Conservation (phyloP, 2,329 filamentous ascomycete species). For the Geosmithia flava region DNA sequence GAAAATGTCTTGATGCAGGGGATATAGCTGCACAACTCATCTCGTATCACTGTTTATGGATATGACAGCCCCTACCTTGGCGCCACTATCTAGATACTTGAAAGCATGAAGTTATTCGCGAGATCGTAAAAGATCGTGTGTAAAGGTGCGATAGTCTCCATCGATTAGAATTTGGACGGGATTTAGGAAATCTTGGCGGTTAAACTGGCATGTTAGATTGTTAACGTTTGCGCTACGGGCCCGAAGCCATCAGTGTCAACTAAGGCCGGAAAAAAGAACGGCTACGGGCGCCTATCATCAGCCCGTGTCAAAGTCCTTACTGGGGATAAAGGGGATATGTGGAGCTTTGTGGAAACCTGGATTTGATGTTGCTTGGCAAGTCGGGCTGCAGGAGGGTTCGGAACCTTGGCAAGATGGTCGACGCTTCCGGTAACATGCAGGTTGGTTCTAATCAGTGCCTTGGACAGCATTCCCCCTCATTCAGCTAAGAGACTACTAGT, state of each 20-base stretch:
- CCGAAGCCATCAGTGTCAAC: not conserved
- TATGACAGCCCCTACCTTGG: not conserved
- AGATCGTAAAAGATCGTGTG: no score
- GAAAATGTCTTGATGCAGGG: not conserved
- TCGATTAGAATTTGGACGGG: not conserved
- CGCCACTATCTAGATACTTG: not conserved
- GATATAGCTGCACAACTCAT: not conserved
- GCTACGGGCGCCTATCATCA: not conserved
- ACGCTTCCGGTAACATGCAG: not conserved
- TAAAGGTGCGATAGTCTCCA: not conserved
- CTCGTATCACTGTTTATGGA: not conserved
- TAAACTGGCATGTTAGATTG: not conserved
- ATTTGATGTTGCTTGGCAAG: not conserved
- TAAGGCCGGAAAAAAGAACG: not conserved
- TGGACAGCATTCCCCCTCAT: not conserved
- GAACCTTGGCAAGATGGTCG: not conserved
- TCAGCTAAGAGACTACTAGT: no score
- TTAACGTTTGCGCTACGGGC: not conserved
- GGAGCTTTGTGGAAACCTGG: not conserved
- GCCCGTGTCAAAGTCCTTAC: not conserved
- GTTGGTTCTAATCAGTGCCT: not conserved
- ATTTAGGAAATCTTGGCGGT: not conserved
- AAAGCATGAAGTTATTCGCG: not conserved
- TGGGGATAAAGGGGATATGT: not conserved
- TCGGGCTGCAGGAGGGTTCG: not conserved